Base-by-base conservation (phyloP, 2,329 filamentous ascomycete genomes). In the Penicillium freii region DNA sequence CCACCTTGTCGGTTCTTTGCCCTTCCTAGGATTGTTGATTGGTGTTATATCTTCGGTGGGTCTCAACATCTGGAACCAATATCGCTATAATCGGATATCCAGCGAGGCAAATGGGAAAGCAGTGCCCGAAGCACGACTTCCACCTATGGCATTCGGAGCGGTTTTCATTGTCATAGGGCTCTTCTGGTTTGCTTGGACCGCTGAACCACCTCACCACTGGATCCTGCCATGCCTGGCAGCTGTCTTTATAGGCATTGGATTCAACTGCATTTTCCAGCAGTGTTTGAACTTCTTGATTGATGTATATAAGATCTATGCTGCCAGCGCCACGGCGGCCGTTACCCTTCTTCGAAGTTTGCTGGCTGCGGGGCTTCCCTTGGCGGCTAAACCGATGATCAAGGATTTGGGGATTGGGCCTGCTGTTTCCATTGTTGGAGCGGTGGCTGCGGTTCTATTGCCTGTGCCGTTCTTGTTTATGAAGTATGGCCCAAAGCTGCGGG, bases 231-330 rank as follows among this genome's bases (percentile, higher is more conserved):
- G 51, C 5, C n/a, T 60, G 15, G 56, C 56, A 10, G 51, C 58
- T 2, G 38, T 63, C 34, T 77, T 80, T 51, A 77, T 82, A 44
- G 79, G 78, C 1, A 73, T 72, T 5, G 79, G 79, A 15, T 80
- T 80, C 68, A 79, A 76, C 56, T 69, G 73, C 7, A 73, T 78
- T 27, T 80, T 80, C 60, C 76, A 79, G 56, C 76, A 77, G 61
- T 78, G 77, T 50, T 71, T 81, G 56, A 81, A 80, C 58, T 80
- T 76, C 47, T 68, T 81, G 1, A 73, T 80, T 21, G 75, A 78
- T 50, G 68, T 68, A 1, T 77, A 76, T 46, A 67, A 65, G 6
- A 58, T 69, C 1, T 80, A 78, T 57, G 77, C 77, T 1, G 77
- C 78, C 1, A 75, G 71, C 36, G 74, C 77, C 1, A 73, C 74